Conservation (phyloP, 345 rosid genomes). For the Salix arbutifolia region DNA sequence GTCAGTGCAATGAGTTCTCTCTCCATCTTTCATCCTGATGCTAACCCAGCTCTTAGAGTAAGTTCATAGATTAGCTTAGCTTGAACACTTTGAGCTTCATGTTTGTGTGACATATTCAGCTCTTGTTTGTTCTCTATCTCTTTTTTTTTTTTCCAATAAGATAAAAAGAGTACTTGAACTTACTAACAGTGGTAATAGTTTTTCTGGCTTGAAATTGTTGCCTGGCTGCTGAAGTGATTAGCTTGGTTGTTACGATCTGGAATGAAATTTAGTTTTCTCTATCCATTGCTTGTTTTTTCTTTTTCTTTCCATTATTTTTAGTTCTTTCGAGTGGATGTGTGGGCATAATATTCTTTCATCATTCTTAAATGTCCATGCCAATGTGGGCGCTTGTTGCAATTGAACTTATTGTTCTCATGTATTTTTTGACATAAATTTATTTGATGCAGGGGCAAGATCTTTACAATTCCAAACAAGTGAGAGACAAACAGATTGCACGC, state of each 20-base stretch:
- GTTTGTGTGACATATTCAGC: neutral
- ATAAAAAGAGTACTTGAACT: neutral
- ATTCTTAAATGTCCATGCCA: neutral
- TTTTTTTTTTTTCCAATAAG: neutral
- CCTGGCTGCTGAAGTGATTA: neutral
- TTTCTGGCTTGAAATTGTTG: neutral
- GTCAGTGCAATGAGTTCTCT: conserved; percentile 98
- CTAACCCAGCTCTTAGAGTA: conserved; percentile 96
- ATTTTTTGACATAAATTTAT: neutral
- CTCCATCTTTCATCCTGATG: conserved; percentile 95
- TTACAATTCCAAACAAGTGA: conserved; percentile 74
- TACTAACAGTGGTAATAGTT: neutral
- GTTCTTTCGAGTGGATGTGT: neutral
- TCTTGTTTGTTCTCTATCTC: neutral
- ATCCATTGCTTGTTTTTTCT: neutral
- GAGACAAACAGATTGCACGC: conserved; percentile 93
- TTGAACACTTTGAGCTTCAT: neutral
- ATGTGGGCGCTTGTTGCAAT: neutral
- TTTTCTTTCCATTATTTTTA: no score
- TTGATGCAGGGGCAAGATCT: conserved; percentile 66
- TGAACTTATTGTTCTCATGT: neutral
- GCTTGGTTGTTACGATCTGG: neutral
- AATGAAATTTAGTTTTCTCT: neutral
- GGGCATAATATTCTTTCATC: neutral
- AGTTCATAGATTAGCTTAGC: conserved; percentile 17